Base-by-base conservation (phyloP, 768 basidiomycete species). In the Cystofilobasidium capitatum region DNA sequence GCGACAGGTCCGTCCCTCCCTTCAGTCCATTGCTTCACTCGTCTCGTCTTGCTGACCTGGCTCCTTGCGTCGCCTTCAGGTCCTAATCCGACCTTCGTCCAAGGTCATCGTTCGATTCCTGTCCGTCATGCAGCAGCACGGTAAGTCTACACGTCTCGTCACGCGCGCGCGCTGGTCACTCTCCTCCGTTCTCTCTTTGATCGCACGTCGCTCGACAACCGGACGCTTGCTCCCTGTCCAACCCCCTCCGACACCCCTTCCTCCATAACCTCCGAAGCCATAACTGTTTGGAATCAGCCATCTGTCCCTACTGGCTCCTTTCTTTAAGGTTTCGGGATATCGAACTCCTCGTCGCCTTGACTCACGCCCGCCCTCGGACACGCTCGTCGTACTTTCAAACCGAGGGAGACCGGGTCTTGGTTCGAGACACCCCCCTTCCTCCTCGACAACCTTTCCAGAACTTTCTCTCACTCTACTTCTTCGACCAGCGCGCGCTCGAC, bases 71-170 rank as follows among this genome's bases (percentile, higher is more conserved):
- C 17, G 31, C n/a, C 37, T 20, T n/a, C 54, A 69, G 68, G 96
- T 99, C 70, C 87, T 99, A 74, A 85, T 99, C 79, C 86, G 94
- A 60, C 96, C 96, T 65, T 91, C 89, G 5, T 94, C 91, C 72
- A 99, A 99, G 81, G 96, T 99, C 78, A 85, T 97, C 71, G 87
- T 99, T 73, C 96, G 96, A 80, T 96, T 97, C 81, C 81, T 99
- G 73, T 88, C 86, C 72, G 96, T 98, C 76, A 97, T 98, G 91
- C 96, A 99, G 80, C 88, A 93, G 72, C 94, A 98, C 81, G 96
- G 94, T 89, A 73, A 82, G 88, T 77, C 13, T 17, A n/a, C n/a
- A n/a, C n/a, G n/a, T n/a, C n/a, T n/a, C n/a, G n/a, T n/a, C n/a
- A n/a, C n/a, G n/a, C n/a, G 33, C 47, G n/a, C 12, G 29, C 8